phyloP scores from a whole-genome alignment of 2,329 filamentous ascomycete genomes.

The Aspergillus brunneoviolaceus region DNA sequence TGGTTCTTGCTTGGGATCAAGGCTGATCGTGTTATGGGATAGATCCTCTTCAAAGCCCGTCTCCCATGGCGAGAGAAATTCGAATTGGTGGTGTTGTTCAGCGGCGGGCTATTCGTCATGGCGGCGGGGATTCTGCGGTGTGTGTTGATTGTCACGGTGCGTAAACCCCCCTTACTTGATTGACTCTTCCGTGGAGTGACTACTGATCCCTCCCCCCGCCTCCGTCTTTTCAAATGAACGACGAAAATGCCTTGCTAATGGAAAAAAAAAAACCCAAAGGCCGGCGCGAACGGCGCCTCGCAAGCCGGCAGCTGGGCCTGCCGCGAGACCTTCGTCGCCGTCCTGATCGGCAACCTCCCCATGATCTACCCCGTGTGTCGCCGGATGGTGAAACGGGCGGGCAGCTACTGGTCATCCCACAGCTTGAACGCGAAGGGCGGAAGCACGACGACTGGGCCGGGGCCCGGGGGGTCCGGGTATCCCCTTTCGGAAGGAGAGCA shows the following conservation, averaged over 20 bases:
- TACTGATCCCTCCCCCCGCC: too few species aligned
- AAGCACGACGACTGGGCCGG: too few species aligned
- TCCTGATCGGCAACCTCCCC: constrained; percentile 45
- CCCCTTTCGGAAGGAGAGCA: constrained; percentile 23
- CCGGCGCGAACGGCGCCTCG: constrained; percentile 39
- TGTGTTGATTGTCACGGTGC: constrained; percentile 50
- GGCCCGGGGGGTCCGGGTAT: constrained; percentile 18
- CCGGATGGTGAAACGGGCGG: constrained; percentile 26
- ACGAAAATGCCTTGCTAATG: not conserved
- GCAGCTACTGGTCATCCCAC: constrained; percentile 16
- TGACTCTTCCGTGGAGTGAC: too few species aligned
- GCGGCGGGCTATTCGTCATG: constrained; percentile 57
- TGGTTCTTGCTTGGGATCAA: too few species aligned
- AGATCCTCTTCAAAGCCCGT: constrained; percentile 56
- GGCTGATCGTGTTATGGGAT: not conserved
- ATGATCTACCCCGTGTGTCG: constrained; percentile 43
- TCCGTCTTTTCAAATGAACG: not conserved
- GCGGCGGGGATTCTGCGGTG: constrained; percentile 56
- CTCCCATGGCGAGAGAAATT: constrained; percentile 53
- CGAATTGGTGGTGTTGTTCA: constrained; percentile 55
- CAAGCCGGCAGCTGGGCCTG: constrained; percentile 47
- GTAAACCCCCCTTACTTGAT: not conserved
- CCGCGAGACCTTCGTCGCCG: constrained; percentile 48
- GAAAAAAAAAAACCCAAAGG: constrained; percentile 14
- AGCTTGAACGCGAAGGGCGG: constrained; percentile 13